A percentile compares a stretch with the other conserved stretches of the same genome.
Conservation (phyloP, 768 basidiomycete genomes). For the Chiua virens region DNA sequence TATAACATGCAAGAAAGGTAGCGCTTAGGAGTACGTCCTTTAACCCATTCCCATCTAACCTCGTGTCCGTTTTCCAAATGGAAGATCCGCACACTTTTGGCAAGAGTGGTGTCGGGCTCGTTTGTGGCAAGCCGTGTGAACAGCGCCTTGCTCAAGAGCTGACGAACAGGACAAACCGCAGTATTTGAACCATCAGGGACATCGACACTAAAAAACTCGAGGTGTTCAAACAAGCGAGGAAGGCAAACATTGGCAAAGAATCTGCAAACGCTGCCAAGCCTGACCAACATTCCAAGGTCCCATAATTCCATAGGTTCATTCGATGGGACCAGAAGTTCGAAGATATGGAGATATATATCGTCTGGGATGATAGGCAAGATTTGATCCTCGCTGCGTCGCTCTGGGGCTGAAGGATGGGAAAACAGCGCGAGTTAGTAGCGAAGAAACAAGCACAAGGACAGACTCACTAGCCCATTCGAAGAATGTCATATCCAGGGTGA, state of each 20-base stretch:
- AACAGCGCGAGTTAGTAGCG: background rate
- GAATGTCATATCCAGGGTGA: background rate
- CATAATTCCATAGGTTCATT: conserved; percentile 12
- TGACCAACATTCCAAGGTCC: conserved; percentile 7
- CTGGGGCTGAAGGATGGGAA: conserved; percentile 23
- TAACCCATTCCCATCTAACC: background rate
- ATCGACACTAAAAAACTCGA: conserved; percentile 25
- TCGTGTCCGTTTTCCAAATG: conserved; percentile 1
- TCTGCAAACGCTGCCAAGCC: conserved; percentile 42
- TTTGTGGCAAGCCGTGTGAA: conserved; percentile 28
- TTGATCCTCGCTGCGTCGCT: conserved; percentile 9
- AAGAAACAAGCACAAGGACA: background rate
- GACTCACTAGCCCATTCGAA: conserved; percentile 2
- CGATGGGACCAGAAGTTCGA: conserved; percentile 31
- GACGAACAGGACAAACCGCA: background rate
- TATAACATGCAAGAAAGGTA: conserved; percentile 6
- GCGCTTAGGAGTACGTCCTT: background rate
- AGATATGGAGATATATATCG: conserved; percentile 47
- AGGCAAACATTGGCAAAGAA: conserved; percentile 40
- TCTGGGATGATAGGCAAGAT: conserved; percentile 37
- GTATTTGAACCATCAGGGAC: background rate
- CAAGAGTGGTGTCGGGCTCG: conserved; percentile 30
- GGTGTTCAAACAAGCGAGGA: conserved; percentile 39
- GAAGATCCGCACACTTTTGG: conserved; percentile 28
- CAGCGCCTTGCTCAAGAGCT: conserved; percentile 11